Evolutionary conservation across 2,329 filamentous ascomycete species (phyloP), one percentile per base, ranked within the genome.

Genomic region (Alternaria ethzedia): DNA sequence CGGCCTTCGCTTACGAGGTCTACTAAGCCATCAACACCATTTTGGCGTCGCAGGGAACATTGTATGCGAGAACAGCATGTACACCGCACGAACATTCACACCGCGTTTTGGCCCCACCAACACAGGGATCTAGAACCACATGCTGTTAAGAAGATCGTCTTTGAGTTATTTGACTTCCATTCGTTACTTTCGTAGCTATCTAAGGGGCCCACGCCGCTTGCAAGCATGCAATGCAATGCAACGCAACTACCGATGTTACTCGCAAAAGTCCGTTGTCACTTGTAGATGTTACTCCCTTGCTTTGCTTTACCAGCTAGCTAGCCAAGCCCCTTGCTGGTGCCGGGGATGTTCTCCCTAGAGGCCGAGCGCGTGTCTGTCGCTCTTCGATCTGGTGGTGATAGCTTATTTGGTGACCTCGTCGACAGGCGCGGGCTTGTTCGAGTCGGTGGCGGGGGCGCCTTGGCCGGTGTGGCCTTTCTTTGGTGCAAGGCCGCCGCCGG

Each of bases 401-500:
- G 28, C 59, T 59, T 65, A 65, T 63, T 73, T 72, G 30, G 69
- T 67, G n/a, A 46, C 68, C 28, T 72, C 52, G 50, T 74, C 67
- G n/a, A 68, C 68, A 15, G 61, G 49, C 15, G 68, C 49, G 6
- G 63, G 59, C 67, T 74, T 74, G 55, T 72, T 72, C 11, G 61
- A 62, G 58, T 74, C 70, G 20, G 41, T n/a, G 7, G 41, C 64
- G 23, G 54, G 20, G 4, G 12, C 43, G 57, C 69, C 73, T 49
- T 74, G 70, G 23, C 66, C 68, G 0, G 71, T 66, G 36, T 58
- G 43, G 23, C 61, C 63, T 6, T 47, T 45, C 28, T 69, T 61
- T 26, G 65, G 71, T 8, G 57, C 61, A 26, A 65, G 69, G 15
- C 78, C 77, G 55, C 76, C 78, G 30, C 78, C 79, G 13, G 74